Evolutionary conservation across 2,329 filamentous ascomycete species (phyloP), one percentile per base, ranked within the genome.

Genomic region (Penicillium sumatraense): DNA sequence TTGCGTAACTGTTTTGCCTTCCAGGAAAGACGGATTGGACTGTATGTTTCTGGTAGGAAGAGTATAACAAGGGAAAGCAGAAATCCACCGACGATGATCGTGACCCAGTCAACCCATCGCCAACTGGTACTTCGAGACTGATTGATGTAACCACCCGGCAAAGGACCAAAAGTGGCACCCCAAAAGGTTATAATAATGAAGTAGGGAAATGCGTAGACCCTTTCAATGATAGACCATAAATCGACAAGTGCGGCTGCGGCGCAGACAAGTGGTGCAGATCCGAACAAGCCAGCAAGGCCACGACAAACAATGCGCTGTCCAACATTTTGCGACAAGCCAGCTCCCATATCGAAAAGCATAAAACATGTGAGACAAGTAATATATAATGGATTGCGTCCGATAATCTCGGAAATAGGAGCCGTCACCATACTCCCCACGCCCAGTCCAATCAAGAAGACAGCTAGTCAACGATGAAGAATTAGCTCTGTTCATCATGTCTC

Each of bases 31-130:
- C 80, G 64, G n/a, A 78, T 63, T 0, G 78, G 79, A 3, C 76
- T 68, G 60, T 81, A 83, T 0, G 80, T 83, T 65, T 83, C 81
- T 2, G 80, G 81, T 5, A 80, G 71, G 57, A 80, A 77, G 3
- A 81, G 57, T 2, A 82, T 54, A 1, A 76, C 67, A 9, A 72
- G 26, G 7, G 64, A 10, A 27, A 78, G 67, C 1, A 74, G 57
- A 0, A 71, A 49, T 1, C 62, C 71, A 9, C 72, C 72, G 13
- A 74, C 66, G 23, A 78, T 73, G 6, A 78, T 58, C 0, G 72
- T 75, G 2, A 75, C 68, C 79, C 79, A 81, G 57, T 79, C 75
- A 1, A 71, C 68, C 75, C 78, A 82, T 18, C 79, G 74, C 80
- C 80, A 81, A 27, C 69, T 72, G 14, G 80, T 59, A 4, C 62